Percentiles rank a stretch among this genome's conserved stretches.
Evolutionary conservation across 495 filamentous ascomycete species (phyloP).

Genomic region (Amphirosellinia nigrospora): DNA sequence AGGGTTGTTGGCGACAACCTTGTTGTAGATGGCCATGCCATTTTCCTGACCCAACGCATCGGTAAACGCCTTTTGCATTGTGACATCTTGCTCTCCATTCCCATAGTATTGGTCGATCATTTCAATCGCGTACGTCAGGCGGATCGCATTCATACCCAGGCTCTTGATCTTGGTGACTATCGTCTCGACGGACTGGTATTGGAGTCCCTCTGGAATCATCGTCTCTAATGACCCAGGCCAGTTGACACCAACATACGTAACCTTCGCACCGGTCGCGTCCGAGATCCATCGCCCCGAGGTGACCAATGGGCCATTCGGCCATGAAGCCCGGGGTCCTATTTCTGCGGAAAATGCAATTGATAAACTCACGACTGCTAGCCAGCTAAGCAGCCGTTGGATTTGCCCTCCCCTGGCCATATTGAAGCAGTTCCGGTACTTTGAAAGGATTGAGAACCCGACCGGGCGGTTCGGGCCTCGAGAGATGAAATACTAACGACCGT

Average conservation of each 20-base stretch:
- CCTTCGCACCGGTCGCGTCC: slow-evolving; percentile 49
- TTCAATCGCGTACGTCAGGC: slow-evolving; percentile 55
- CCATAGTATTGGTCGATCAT: slow-evolving; percentile 29
- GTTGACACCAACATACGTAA: slow-evolving; percentile 61
- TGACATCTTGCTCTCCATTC: slow-evolving; percentile 51
- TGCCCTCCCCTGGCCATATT: slow-evolving; percentile 5
- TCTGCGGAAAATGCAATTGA: neutral
- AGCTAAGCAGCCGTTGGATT: slow-evolving; percentile 12
- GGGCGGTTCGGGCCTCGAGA: slow-evolving; percentile 8
- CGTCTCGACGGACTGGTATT: slow-evolving; percentile 57
- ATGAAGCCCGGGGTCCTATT: slow-evolving; percentile 26
- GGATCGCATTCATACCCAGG: slow-evolving; percentile 60
- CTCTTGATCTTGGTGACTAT: slow-evolving; percentile 58
- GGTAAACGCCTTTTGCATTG: slow-evolving; percentile 51
- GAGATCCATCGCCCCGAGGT: slow-evolving; percentile 56
- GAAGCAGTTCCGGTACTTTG: neutral
- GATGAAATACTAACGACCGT: slow-evolving; percentile 10
- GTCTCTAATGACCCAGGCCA: slow-evolving; percentile 62
- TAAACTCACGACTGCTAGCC: slow-evolving; percentile 22
- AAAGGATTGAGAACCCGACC: neutral
- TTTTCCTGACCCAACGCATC: slow-evolving; percentile 50
- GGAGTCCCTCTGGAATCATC: slow-evolving; percentile 65
- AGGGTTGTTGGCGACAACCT: slow-evolving; percentile 54
- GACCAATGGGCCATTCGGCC: slow-evolving; percentile 43
- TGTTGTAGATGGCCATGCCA: slow-evolving; percentile 47